phyloP scores from a whole-genome alignment of 192 early-diverging fungal genomes.

The Paraglomus brasilianum region DNA sequence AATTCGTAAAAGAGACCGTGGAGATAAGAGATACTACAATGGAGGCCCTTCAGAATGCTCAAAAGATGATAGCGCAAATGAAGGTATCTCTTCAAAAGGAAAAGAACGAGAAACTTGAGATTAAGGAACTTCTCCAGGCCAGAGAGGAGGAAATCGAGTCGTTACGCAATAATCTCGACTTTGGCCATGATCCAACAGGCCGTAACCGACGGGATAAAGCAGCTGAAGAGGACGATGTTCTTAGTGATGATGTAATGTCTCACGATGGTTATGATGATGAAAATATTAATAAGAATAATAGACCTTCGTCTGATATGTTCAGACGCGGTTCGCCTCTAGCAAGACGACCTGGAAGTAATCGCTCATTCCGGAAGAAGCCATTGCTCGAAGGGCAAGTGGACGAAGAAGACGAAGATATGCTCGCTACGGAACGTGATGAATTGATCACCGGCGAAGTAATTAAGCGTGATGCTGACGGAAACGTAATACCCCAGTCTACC shows the following conservation, averaged over 20 bases:
- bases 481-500: too few species aligned
- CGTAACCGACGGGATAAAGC: constrained; percentile 22
- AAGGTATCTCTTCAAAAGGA: constrained; percentile 53
- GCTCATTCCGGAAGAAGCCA: constrained; percentile 6
- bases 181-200: constrained; percentile 28
- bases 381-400: constrained; percentile 23
- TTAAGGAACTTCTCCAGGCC: constrained; percentile 53
- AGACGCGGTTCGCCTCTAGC: background rate
- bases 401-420: constrained; percentile 21
- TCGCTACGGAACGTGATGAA: background rate
- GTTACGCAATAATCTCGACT: constrained; percentile 45
- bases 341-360: background rate
- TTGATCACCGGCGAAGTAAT: constrained; percentile 5
- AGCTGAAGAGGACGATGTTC: constrained; percentile 12
- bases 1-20: background rate
- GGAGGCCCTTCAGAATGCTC: constrained; percentile 42
- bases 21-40: constrained; percentile 36
- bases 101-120: constrained; percentile 53
- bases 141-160: constrained; percentile 59
- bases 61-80: constrained; percentile 55
- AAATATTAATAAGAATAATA: constrained; percentile 9
- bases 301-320: constrained; percentile 21
- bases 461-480: constrained; percentile 12
- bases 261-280: constrained; percentile 28
- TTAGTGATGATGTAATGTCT: background rate